Evolutionary conservation across 2,329 filamentous ascomycete species (phyloP), one percentile per base, ranked within the genome.

Genomic region (Talaromyces sp.): DNA sequence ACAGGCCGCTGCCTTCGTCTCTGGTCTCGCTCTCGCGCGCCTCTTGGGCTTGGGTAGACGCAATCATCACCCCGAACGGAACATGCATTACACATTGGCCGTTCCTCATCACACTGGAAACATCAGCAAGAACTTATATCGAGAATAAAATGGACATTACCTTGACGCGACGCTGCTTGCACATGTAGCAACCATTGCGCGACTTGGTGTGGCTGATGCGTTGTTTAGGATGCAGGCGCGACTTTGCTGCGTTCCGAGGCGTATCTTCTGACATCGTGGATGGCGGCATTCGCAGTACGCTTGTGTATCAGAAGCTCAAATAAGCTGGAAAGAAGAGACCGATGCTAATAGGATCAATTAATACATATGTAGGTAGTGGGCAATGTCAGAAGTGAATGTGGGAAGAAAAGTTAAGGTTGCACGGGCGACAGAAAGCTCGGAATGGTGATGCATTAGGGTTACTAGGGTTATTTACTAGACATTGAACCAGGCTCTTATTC

Each of bases 121-220:
- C 13, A 13, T 54, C 27, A 54, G 49, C 7, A 15, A 34, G 25
- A 34, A 3, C 13, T 5, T 15, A 3, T 54, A 17, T 31, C 15
- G 17, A 17, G 49, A n/a, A 17, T 27, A 51, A 5, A 51, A 51
- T 13, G 8, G 17, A 54, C 5, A 19, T 27, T 54, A 54, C 49
- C 27, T 54, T 54, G 49, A 54, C 49, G 27, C 49, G 49, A 54
- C 49, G 49, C 25, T 31, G 49, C 49, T 54, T 54, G 15, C 49
- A 54, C 27, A 8, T 54, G 49, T 54, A 54, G 27, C 49, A 54
- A 31, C 49, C 49, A 54, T 54, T 54, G 8, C 49, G 49, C 17
- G 49, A 54, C 49, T 54, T 54, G 49, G 49, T 54, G 25, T 54
- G 49, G 17, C 49, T 31, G 27, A 54, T 54, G 27, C 49, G 49